A percentile compares a stretch with the other conserved stretches of the same genome.
phyloP scores from a whole-genome alignment of 306 rosid genomes.

The Ammopiptanthus mongolicus region DNA sequence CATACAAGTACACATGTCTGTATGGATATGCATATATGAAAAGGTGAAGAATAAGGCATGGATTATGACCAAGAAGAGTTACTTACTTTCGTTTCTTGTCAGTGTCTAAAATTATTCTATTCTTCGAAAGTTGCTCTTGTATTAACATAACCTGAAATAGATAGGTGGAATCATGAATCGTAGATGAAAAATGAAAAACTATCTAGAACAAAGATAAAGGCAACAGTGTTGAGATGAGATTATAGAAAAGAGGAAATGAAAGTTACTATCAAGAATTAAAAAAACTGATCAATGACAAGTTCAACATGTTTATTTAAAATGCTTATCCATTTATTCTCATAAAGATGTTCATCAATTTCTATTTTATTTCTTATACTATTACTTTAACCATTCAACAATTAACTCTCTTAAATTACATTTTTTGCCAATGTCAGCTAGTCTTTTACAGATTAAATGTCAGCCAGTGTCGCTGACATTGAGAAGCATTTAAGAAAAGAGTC shows the following conservation, averaged over 20 bases:
- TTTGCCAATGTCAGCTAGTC: not conserved
- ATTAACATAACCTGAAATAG: constrained; percentile 77
- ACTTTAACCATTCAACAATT: not conserved
- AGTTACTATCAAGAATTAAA: not conserved
- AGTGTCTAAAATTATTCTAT: constrained; percentile 78
- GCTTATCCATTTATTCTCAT: not conserved
- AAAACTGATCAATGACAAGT: not conserved
- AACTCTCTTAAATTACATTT: not conserved
- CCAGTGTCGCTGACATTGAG: not conserved
- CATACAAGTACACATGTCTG: not conserved
- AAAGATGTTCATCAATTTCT: not conserved
- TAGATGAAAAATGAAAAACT: not conserved
- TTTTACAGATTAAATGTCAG: not conserved
- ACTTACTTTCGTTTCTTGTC: constrained; percentile 94
- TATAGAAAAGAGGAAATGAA: not conserved
- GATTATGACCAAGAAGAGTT: not conserved
- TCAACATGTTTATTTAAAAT: constrained; percentile 9
- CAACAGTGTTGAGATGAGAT: not conserved
- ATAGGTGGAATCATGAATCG: constrained; percentile 9
- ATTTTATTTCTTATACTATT: not conserved
- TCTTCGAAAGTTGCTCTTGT: constrained; percentile 93
- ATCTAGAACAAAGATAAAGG: not conserved
- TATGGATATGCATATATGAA: not conserved
- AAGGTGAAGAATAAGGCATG: constrained; percentile 12
- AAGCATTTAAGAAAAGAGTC: constrained; percentile 6